These are phyloP conservation scores for Chlamydomonas incerta DNA, from an alignment of 139 green algal genomes.

Conservation along the genomic window DNA sequence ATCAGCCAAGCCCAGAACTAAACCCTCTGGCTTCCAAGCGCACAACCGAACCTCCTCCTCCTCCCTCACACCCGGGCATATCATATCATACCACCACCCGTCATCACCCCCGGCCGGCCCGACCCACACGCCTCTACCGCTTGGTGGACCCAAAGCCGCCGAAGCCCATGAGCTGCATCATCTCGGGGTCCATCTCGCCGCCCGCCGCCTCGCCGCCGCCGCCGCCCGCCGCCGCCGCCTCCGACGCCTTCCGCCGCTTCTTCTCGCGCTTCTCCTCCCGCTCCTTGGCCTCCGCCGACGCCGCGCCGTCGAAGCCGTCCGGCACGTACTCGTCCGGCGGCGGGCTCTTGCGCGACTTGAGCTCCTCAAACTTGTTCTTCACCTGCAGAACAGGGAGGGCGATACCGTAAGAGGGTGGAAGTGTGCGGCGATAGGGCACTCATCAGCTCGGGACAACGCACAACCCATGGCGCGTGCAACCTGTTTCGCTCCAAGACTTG, in stretches of 20 bases:
- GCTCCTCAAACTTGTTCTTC: conserved; percentile 64
- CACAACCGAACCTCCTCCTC: too few species aligned
- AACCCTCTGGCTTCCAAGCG: too few species aligned
- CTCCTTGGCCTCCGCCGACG: conserved; percentile 28
- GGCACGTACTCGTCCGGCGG: conserved; percentile 53
- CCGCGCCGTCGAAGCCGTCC: conserved; percentile 50
- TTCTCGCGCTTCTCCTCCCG: conserved; percentile 56
- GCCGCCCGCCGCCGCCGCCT: conserved; percentile 61
- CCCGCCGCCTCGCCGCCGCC: conserved; percentile 50
- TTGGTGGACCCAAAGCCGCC: conserved; percentile 86
- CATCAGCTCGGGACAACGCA: too few species aligned
- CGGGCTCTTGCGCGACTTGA: conserved; percentile 50
- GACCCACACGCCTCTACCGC: too few species aligned
- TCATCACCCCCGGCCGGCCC: too few species aligned
- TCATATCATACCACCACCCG: too few species aligned
- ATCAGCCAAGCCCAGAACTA: too few species aligned
- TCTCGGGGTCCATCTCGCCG: conserved; percentile 80
- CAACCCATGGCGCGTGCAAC: too few species aligned
- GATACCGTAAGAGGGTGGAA: too few species aligned
- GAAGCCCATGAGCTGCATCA: conserved; percentile 96
- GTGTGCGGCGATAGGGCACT: too few species aligned
- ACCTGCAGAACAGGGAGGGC: conserved; percentile 46
- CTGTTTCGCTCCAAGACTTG: too few species aligned
- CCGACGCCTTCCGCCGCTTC: conserved; percentile 60
- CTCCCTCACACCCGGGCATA: too few species aligned